A percentile compares a stretch with the other conserved stretches of the same genome.
Evolutionary conservation across 768 basidiomycete genomes (phyloP).

Genomic region (Nidularia pulvinata): DNA sequence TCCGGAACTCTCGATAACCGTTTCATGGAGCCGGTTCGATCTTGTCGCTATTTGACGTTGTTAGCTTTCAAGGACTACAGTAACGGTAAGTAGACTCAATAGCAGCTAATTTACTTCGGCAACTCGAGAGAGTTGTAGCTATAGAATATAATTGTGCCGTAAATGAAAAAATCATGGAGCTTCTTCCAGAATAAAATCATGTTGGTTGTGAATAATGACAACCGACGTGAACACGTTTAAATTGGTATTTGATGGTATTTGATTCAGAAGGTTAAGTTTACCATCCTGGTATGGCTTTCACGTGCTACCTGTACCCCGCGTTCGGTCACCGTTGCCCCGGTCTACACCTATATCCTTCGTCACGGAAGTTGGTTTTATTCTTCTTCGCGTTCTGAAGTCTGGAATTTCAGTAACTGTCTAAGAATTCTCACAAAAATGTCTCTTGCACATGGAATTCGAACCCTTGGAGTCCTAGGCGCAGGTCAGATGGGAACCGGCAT

Average conservation of each 20-base stretch:
- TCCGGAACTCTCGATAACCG: too few relatives aligned
- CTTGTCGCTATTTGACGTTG: too few relatives aligned
- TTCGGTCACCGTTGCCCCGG: neutral
- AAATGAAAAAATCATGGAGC: too few relatives aligned
- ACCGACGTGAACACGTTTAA: too few relatives aligned
- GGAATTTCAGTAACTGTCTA: neutral
- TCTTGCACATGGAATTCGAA: conserved; percentile 71
- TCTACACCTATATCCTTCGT: neutral
- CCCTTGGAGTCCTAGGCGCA: conserved; percentile 77
- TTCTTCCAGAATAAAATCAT: too few relatives aligned
- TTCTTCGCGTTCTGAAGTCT: neutral
- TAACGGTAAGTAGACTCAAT: too few relatives aligned
- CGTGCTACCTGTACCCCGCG: neutral
- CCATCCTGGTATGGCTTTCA: neutral
- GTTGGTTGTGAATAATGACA: too few relatives aligned
- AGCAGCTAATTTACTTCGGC: too few relatives aligned
- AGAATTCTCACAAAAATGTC: conserved; percentile 36
- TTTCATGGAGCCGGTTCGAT: too few relatives aligned
- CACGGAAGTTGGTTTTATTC: neutral
- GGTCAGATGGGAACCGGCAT: conserved; percentile 95
- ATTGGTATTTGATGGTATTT: neutral
- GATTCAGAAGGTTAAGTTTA: neutral
- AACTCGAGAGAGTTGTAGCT: too few relatives aligned
- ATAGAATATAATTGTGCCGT: too few relatives aligned
- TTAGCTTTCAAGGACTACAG: too few relatives aligned